Conservation (phyloP, 2,329 filamentous ascomycete species). For the Mycosphaerella arachidis region DNA sequence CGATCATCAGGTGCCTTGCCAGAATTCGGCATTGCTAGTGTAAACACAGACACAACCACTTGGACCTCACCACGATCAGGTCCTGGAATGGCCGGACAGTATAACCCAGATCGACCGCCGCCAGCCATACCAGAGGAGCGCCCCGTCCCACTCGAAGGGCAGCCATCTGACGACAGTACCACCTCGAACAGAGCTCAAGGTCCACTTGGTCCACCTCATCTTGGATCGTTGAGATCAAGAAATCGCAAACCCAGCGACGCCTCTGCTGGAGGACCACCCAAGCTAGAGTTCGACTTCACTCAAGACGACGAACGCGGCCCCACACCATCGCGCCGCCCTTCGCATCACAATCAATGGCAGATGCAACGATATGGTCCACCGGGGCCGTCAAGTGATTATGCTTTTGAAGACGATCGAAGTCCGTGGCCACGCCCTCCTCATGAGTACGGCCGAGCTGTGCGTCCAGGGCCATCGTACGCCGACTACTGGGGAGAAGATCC, state of each 20-base stretch:
- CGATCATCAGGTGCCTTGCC: constrained; percentile 10
- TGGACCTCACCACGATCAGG: not conserved
- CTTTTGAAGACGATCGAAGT: constrained; percentile 21
- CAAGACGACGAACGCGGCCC: constrained; percentile 14
- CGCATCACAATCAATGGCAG: constrained; percentile 19
- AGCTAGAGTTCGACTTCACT: constrained; percentile 21
- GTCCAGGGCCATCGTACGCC: constrained; percentile 7
- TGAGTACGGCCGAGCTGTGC: constrained; percentile 21
- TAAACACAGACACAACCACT: constrained; percentile 7
- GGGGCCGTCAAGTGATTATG: constrained; percentile 20
- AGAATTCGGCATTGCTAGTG: constrained; percentile 6
- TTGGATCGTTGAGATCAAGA: constrained; percentile 5
- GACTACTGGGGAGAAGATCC: constrained; percentile 26
- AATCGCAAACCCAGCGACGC: constrained; percentile 17
- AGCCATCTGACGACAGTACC: constrained; percentile 11
- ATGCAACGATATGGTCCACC: constrained; percentile 24
- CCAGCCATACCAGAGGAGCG: constrained; percentile 11
- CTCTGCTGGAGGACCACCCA: constrained; percentile 9
- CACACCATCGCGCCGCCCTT: constrained; percentile 4
- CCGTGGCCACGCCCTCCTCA: constrained; percentile 22
- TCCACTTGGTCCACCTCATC: constrained; percentile 1
- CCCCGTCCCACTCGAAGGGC: not conserved
- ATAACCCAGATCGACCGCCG: constrained; percentile 8
- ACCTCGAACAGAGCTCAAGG: constrained; percentile 4
- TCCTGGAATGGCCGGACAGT: constrained; percentile 8